Evolutionary conservation across 208 protist species (phyloP), one percentile per base, ranked within the genome.

Genomic region (Crithidia bombi): DNA sequence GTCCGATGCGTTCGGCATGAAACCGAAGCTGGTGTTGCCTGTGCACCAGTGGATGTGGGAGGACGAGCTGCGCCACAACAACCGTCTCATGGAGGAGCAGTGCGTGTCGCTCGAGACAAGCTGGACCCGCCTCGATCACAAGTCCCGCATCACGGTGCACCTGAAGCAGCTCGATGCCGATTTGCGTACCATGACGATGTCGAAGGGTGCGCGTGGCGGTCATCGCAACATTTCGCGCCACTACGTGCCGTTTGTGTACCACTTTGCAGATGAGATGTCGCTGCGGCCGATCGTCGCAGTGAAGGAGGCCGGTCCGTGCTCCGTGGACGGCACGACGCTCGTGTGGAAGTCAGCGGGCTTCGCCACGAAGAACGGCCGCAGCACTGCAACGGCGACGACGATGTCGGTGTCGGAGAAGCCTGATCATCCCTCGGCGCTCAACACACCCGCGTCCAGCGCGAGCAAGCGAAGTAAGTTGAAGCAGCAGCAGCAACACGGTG

Each of bases 1-100:
- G 15, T 72, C 78, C 5, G 72, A 85, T n/a, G 91, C 87, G 5
- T 94, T 92, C 52, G 91, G 88, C 0, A 75, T 85, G 26, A 87
- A 86, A 65, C 86, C 88, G 5, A 91, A 94, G 65, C 65, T 82
- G 23, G 67, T 92, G 39, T 62, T 96, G n/a, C 84, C 91, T 1
- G 91, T 96, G 17, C 89, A 93, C 70, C 76, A 89, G 74, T 96
- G 91, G 91, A 73, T 79, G 44, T 96, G 91, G 89, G 91, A 96
- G 72, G 91, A 96, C 65, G 91, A 96, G 65, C 75, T 93, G 63
- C 85, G 86, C 5, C 86, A 96, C 68, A 55, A 65, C n/a, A 91
- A 89, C 56, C 46, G 63, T 5, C 81, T 94, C 19, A 64, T 70
- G 43, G 87, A 94, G 63, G 87, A 93, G 69, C 83, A 86, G 67